Conservation (phyloP, 192 early-diverging fungal species). For the Pilaira anomala region DNA sequence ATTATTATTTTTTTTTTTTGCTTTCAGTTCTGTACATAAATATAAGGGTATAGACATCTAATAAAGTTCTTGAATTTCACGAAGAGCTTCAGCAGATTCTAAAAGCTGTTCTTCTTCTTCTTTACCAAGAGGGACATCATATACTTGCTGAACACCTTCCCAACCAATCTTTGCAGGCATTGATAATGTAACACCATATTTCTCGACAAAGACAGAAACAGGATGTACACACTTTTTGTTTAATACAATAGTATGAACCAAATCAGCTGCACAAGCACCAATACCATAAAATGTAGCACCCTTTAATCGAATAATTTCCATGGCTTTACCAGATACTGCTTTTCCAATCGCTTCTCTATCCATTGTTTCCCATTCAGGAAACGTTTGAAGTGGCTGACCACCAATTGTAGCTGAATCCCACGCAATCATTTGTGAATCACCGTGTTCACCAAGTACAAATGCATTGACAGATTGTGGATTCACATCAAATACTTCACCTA, state of each 20-base stretch:
- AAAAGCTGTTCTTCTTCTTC: slow-evolving; percentile 59
- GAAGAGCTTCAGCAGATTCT: slow-evolving; percentile 50
- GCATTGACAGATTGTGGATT: slow-evolving; percentile 73
- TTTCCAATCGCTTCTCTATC: slow-evolving; percentile 53
- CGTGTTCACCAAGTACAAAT: slow-evolving; percentile 85
- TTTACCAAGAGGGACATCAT: slow-evolving; percentile 62
- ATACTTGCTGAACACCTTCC: slow-evolving; percentile 66
- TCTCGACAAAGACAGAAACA: slow-evolving; percentile 63
- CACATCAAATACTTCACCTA: slow-evolving; percentile 52
- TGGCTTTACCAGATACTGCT: slow-evolving; percentile 71
- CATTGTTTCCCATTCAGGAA: slow-evolving; percentile 57
- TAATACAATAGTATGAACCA: slow-evolving; percentile 66
- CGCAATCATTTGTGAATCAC: slow-evolving; percentile 80
- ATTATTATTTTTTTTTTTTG: no score
- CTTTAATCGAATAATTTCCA: slow-evolving; percentile 82
- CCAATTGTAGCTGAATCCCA: slow-evolving; percentile 75
- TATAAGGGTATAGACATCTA: not conserved
- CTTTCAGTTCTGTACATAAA: not conserved
- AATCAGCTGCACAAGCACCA: slow-evolving; percentile 68
- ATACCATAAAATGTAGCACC: slow-evolving; percentile 86
- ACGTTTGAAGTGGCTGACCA: slow-evolving; percentile 61
- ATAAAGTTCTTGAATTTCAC: slow-evolving; percentile 31
- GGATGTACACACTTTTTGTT: slow-evolving; percentile 71
- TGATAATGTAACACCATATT: slow-evolving; percentile 61
- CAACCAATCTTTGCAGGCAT: slow-evolving; percentile 77